Base-by-base conservation (phyloP, 176 grass and related monocot species). In the Oryza officinalis region DNA sequence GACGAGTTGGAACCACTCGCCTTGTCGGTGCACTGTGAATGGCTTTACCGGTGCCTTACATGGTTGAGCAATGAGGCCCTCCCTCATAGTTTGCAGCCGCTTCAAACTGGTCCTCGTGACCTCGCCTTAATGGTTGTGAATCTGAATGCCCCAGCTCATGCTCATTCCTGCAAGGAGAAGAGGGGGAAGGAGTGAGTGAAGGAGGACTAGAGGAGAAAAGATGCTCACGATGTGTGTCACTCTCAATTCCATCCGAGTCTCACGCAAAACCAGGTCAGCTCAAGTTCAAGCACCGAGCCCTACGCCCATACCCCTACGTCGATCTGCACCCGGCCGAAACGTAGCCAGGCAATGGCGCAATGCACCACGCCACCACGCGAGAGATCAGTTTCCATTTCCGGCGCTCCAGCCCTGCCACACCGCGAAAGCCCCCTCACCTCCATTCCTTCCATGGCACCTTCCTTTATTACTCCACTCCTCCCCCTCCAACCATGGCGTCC, bases 381-480 rank as follows among this genome's bases (percentile, higher is more conserved):
- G 75, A 69, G 30, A 49, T 67, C 84, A 31, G 27, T 92, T 92
- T 71, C 94, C 91, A 79, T 93, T 96, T 87, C 72, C 63, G 85
- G 74, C 69, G 73, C 78, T 68, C 70, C 87, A 49, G 60, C 73
- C 68, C 88, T 86, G 87, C 77, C 78, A 87, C 38, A 41, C 17
- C 12, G 49, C 89, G 86, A 97, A 97, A 94, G 91, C 79, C 57
- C 28, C 80, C 74, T 77, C 78, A 40, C 74, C 84, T 87, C 78
- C 68, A 65, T 70, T 77, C 89, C 91, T 30, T 79, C 84, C 76
- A 90, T 92, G 89, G 91, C 69, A 76, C 13, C 63, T 74, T 63
- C 70, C 71, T 85, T 68, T 81, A 88, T 60, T 90, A 27, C 68
- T 63, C 75, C 61, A 54, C 68, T 52, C 69, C 61, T 35, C 70